These are phyloP conservation scores for Solanum aculeatissimum DNA, from an alignment of 305 asterid genomes.

Conservation along the genomic window DNA sequence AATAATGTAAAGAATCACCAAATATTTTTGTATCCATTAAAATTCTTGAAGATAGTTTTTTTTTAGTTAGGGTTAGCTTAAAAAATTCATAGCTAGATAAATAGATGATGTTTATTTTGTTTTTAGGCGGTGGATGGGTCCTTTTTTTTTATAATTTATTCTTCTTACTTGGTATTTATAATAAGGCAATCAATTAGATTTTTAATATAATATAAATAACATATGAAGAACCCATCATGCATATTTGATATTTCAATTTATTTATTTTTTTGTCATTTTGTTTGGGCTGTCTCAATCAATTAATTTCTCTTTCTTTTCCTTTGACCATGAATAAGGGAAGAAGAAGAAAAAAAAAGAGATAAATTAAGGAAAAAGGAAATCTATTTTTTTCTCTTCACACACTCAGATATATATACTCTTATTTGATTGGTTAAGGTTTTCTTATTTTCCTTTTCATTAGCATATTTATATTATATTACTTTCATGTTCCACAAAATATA, in stretches of 20 bases:
- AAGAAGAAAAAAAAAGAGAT: neutral
- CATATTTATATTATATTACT: neutral
- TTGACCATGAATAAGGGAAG: neutral
- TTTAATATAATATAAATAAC: neutral
- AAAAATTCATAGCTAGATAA: neutral
- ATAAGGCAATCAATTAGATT: neutral
- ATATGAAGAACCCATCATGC: neutral
- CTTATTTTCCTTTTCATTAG: neutral
- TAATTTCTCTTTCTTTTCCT: neutral
- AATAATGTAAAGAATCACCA: too few species aligned
- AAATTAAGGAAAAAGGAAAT: neutral
- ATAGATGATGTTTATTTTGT: neutral
- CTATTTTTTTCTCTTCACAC: neutral
- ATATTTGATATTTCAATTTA: neutral
- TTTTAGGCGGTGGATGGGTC: slow-evolving; percentile 22
- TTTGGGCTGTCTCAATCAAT: neutral
- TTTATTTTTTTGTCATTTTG: neutral
- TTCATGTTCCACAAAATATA: neutral
- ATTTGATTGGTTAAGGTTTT: slow-evolving; percentile 3
- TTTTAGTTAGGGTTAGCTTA: neutral
- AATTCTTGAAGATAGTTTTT: neutral
- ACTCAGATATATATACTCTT: neutral
- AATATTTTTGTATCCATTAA: too few species aligned
- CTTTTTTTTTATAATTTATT: neutral
- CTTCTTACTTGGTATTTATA: neutral